Evolutionary conservation across 177 flowering plant genomes (phyloP), one percentile per base, ranked within the genome.

Genomic region (Vitis hybrid): DNA sequence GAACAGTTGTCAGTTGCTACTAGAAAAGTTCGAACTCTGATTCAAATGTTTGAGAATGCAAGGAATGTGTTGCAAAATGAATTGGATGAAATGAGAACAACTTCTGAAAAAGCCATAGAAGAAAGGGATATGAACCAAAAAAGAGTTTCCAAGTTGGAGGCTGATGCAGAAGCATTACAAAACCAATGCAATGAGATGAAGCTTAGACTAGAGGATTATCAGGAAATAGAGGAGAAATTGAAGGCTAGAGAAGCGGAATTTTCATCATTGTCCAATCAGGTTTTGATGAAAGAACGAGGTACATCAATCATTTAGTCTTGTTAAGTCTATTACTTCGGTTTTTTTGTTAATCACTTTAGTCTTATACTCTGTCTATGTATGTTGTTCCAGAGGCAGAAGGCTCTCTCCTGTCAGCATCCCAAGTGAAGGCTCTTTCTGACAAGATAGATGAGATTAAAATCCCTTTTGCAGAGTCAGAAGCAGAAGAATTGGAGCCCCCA

Each of bases 161-260:
- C 66, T 62, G 87, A 88, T 74, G 69, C 87, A 28, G 82, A 86
- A 77, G 74, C 66, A 53, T 70, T 80, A 68, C 72, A 86, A 62
- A 78, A 73, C 69, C 63, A 65, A 15, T 88, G 87, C 81, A 63
- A 53, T 49, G 85, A 86, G 67, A 62, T 87, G 83, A 78, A 71
- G 72, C 67, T 68, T 75, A 71, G 85, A 74, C 62, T 83, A 59
- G 85, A 79, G 67, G 87, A 82, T 58, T 79, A 74, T 68, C 71
- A 79, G 73, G 83, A 76, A 49, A 73, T 69, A 62, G 86, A 82
- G 58, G 84, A 75, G 11, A 69, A 65, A 20, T 70, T 86, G 81
- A 78, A 74, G 75, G 84, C 83, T 68, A 91, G 76, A 80, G 94
- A 91, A 66, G 83, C 69, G 60, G 92, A 92, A 73, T 74, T 86